Conservation (phyloP, 768 basidiomycete genomes). For the Artomyces pyxidatus region DNA sequence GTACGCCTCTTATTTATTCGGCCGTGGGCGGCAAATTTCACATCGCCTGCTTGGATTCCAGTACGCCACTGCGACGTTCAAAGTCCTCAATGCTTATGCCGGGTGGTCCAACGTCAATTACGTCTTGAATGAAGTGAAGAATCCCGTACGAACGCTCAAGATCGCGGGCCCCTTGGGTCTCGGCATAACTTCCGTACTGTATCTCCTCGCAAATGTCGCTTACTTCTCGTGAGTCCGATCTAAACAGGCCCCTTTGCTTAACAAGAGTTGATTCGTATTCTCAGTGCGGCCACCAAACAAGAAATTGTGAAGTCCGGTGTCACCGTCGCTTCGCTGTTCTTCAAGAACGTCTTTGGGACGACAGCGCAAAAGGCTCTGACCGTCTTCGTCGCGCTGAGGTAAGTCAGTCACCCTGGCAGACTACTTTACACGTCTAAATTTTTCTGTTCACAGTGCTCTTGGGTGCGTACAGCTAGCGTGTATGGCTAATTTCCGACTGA, state of each 20-base stretch:
- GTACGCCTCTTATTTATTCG: slow-evolving; percentile 16
- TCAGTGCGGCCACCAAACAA: slow-evolving; percentile 36
- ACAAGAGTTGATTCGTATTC: background rate
- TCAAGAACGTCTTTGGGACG: slow-evolving; percentile 48
- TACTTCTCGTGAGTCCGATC: slow-evolving; percentile 39
- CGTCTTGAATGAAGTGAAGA: slow-evolving; percentile 51
- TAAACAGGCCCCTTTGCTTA: background rate
- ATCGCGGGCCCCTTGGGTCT: slow-evolving; percentile 54
- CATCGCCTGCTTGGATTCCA: slow-evolving; percentile 11
- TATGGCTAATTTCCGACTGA: background rate
- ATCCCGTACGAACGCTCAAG: slow-evolving; percentile 53
- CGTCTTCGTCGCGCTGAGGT: slow-evolving; percentile 52
- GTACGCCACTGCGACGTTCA: slow-evolving; percentile 57
- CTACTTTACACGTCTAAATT: background rate
- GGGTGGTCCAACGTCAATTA: slow-evolving; percentile 55
- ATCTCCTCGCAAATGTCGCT: slow-evolving; percentile 49
- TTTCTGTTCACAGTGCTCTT: background rate
- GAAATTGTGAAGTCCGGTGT: slow-evolving; percentile 41
- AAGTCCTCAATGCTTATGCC: slow-evolving; percentile 39
- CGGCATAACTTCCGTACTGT: slow-evolving; percentile 43
- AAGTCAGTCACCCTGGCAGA: background rate
- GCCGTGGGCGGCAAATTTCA: background rate
- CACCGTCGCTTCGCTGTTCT: slow-evolving; percentile 53
- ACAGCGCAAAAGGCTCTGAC: slow-evolving; percentile 46
- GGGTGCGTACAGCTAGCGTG: background rate